Conservation (phyloP, 306 rosid species). For the Dalbergia cochinchinensis region DNA sequence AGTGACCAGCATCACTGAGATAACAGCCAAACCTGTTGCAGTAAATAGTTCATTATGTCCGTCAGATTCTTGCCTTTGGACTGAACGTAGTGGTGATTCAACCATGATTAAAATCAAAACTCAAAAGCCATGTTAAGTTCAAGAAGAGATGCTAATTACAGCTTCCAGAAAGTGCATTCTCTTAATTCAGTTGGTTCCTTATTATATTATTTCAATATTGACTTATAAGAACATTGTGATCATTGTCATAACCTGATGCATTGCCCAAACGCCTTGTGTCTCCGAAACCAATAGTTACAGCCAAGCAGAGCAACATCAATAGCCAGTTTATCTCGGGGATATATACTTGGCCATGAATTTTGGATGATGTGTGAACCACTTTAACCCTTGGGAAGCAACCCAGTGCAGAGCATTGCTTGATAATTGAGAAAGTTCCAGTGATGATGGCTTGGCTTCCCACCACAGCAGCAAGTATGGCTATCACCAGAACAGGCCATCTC, state of each 20-base stretch:
- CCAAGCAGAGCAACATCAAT: constrained; percentile 79
- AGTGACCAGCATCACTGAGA: constrained; percentile 87
- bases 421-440: constrained; percentile 84
- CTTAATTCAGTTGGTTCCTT: neutral
- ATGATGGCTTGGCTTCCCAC: constrained; percentile 92
- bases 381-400: constrained; percentile 85
- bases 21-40: constrained; percentile 81
- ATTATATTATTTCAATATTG: neutral
- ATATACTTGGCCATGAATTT: constrained; percentile 80
- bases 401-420: constrained; percentile 79
- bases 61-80: neutral
- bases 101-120: neutral
- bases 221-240: constrained; percentile 12
- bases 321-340: constrained; percentile 92
- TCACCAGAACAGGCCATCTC: constrained; percentile 78
- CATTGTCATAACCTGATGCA: constrained; percentile 73
- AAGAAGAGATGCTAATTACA: neutral
- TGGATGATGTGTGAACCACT: constrained; percentile 83
- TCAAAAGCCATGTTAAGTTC: neutral
- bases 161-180: neutral
- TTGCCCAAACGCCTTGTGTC: constrained; percentile 80
- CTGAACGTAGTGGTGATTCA: neutral
- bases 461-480: constrained; percentile 83
- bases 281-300: constrained; percentile 77
- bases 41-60: neutral